Conservation (phyloP, 441 rosid species). For the Arabidopsis hybrid region DNA sequence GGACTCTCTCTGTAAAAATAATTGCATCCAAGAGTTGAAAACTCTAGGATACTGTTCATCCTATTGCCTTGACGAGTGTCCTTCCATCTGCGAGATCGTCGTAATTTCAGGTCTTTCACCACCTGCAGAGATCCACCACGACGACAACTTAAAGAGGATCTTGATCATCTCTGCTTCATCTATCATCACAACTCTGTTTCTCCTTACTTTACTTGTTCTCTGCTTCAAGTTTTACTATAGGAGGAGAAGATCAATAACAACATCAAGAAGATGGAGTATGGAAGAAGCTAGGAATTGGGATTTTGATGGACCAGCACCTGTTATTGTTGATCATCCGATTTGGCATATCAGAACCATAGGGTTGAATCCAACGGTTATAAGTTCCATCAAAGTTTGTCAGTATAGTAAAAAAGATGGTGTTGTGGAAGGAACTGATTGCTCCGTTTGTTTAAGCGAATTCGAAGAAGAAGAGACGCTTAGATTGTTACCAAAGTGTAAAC, state of each 20-base stretch:
- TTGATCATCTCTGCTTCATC: slow-evolving; percentile 38
- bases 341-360: slow-evolving; percentile 81
- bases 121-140: slow-evolving; percentile 19
- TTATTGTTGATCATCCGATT: slow-evolving; percentile 63
- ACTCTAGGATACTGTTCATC: neutral
- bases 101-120: neutral
- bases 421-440: slow-evolving; percentile 76
- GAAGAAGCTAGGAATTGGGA: slow-evolving; percentile 39
- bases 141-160: slow-evolving; percentile 11
- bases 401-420: slow-evolving; percentile 69
- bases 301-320: slow-evolving; percentile 34
- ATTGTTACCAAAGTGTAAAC: slow-evolving; percentile 66
- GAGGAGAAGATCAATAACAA: slow-evolving; percentile 26
- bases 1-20: slow-evolving; percentile 8
- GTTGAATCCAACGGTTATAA: slow-evolving; percentile 70
- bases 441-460: slow-evolving; percentile 68
- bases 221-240: slow-evolving; percentile 34
- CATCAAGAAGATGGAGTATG: slow-evolving; percentile 45
- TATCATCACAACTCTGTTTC: slow-evolving; percentile 41
- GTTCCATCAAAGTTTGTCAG: slow-evolving; percentile 61
- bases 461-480: slow-evolving; percentile 63
- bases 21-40: neutral
- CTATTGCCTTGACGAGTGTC: slow-evolving; percentile 33
- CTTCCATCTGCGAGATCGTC: slow-evolving; percentile 22
- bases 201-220: slow-evolving; percentile 37